Percentiles rank a stretch among this genome's conserved stretches.
Conservation (phyloP, 169 alveolate species). For the Eimeria tenella region DNA sequence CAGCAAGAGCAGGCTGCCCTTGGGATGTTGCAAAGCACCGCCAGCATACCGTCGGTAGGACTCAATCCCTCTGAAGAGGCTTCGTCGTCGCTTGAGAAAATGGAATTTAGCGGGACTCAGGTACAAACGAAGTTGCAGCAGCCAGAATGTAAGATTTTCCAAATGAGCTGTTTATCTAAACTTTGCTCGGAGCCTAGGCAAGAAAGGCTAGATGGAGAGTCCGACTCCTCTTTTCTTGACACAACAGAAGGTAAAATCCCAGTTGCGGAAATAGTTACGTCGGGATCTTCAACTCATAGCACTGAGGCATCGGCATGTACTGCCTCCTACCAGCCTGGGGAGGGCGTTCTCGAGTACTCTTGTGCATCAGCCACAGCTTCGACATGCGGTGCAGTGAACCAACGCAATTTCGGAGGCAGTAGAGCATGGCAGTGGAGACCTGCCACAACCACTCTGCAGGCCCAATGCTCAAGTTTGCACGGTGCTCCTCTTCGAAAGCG, state of each 20-base stretch:
- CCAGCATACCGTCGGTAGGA: not conserved
- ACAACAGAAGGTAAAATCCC: conserved; percentile 13
- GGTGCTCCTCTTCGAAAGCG: not conserved
- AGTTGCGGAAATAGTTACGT: not conserved
- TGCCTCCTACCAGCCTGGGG: not conserved
- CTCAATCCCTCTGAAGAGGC: conserved; percentile 28
- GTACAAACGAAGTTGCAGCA: conserved; percentile 12
- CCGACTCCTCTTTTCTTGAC: not conserved
- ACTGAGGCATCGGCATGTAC: not conserved
- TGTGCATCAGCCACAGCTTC: not conserved
- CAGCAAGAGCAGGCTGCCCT: not conserved
- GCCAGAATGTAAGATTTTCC: not conserved
- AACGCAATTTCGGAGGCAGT: not conserved
- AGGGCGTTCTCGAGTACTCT: not conserved
- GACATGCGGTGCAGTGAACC: not conserved
- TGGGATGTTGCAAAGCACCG: not conserved
- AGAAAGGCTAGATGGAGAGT: not conserved
- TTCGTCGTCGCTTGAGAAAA: not conserved
- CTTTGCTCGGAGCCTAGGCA: conserved; percentile 1
- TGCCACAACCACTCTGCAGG: not conserved
- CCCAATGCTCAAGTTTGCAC: not conserved
- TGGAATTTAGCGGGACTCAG: not conserved
- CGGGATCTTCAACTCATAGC: not conserved
- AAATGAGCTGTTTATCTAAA: conserved; percentile 2
- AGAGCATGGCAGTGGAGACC: not conserved